These are phyloP conservation scores for Dryas drummondii DNA, from an alignment of 306 rosid species.

Conservation along the genomic window DNA sequence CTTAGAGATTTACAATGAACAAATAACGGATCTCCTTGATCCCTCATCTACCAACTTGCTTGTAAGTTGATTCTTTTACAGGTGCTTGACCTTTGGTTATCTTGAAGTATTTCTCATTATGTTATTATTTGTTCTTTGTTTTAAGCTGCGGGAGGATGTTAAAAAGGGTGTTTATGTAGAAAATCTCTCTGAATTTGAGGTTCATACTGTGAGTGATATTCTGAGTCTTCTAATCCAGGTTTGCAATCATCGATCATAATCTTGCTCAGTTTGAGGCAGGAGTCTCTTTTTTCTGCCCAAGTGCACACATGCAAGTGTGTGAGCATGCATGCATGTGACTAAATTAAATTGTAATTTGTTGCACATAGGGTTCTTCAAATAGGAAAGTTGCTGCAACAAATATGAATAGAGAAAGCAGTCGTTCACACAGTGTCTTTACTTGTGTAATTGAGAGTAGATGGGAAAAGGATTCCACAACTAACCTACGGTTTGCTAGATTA, in stretches of 20 bases:
- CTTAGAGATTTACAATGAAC: constrained; percentile 94
- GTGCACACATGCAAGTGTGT: neutral
- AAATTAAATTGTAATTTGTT: constrained; percentile 35
- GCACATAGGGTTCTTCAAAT: constrained; percentile 84
- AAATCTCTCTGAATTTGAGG: constrained; percentile 91
- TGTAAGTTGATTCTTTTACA: constrained; percentile 51
- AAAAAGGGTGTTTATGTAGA: constrained; percentile 92
- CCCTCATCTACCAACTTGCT: constrained; percentile 83
- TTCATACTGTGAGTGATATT: constrained; percentile 73
- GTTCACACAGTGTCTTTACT: constrained; percentile 96
- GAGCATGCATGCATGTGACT: constrained; percentile 12
- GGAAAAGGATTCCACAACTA: constrained; percentile 90
- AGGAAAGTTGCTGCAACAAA: constrained; percentile 97
- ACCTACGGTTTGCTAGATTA: constrained; percentile 86
- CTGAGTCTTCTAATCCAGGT: constrained; percentile 85
- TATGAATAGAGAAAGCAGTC: constrained; percentile 98
- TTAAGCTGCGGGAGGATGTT: constrained; percentile 90
- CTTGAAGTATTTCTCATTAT: constrained; percentile 18
- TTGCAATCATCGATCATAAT: constrained; percentile 11
- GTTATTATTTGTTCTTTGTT: constrained; percentile 7
- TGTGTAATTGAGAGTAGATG: constrained; percentile 95
- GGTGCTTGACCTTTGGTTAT: constrained; percentile 11
- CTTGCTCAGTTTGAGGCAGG: constrained; percentile 26
- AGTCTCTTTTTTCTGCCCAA: constrained; percentile 2
- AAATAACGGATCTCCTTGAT: constrained; percentile 91